A percentile compares a stretch with the other conserved stretches of the same genome.
Conservation (phyloP, 495 filamentous ascomycete genomes). For the Staphylotrichum tortipilum region DNA sequence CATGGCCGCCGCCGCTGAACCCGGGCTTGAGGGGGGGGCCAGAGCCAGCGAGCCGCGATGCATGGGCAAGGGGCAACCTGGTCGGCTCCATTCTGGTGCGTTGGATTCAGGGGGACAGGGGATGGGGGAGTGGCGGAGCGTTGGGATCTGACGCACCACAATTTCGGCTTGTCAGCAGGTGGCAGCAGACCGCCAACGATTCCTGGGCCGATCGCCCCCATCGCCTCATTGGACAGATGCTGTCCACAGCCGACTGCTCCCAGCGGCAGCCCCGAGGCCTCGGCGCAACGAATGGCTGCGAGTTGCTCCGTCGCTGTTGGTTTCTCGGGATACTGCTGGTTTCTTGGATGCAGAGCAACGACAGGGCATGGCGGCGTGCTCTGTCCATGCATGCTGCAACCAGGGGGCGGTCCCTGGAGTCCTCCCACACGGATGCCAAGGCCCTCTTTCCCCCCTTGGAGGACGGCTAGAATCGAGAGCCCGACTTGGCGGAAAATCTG, state of each 20-base stretch:
- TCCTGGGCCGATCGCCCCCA: slow-evolving; percentile 1
- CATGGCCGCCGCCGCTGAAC: slow-evolving; percentile 9
- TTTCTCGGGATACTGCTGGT: too few species aligned
- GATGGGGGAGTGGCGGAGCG: slow-evolving; percentile 15
- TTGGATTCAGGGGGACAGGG: slow-evolving; percentile 11
- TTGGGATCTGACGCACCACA: slow-evolving; percentile 12
- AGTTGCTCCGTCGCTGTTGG: too few species aligned
- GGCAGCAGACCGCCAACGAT: neutral
- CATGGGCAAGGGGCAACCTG: slow-evolving; percentile 3
- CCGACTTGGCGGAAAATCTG: neutral
- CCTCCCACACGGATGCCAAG: neutral
- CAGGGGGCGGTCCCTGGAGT: neutral
- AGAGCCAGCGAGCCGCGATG: neutral
- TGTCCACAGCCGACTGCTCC: too few species aligned
- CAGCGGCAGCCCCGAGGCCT: too few species aligned
- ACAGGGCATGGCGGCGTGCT: too few species aligned
- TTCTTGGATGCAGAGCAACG: too few species aligned
- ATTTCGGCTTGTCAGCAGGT: slow-evolving; percentile 11
- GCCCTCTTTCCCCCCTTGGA: neutral
- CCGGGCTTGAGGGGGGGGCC: neutral
- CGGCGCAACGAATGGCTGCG: too few species aligned
- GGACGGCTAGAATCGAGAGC: neutral
- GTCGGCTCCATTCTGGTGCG: slow-evolving; percentile 9
- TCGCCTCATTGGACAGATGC: slow-evolving; percentile 12
- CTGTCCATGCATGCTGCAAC: too few species aligned